Evolutionary conservation across 805 yeast genomes (phyloP).

Genomic region (Kluyveromyces siamensis): DNA sequence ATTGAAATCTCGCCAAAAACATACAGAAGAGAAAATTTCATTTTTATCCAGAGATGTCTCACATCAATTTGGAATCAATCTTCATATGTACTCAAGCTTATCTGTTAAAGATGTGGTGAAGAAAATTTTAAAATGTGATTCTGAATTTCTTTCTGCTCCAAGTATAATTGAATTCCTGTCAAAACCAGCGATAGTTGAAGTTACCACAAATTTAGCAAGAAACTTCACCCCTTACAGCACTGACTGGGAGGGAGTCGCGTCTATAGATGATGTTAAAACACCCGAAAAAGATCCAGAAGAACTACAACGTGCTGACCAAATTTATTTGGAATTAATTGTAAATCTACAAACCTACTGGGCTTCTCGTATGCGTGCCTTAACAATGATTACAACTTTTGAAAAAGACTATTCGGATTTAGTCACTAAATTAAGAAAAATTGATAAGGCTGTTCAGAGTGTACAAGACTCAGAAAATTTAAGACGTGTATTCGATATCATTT

Average conservation of each 20-base stretch:
- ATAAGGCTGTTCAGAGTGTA: constrained; percentile 61
- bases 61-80: constrained; percentile 90
- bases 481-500: constrained; percentile 70
- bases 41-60: constrained; percentile 77
- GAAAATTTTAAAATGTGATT: constrained; percentile 70
- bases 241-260: constrained; percentile 46
- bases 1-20: constrained; percentile 37
- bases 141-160: constrained; percentile 54
- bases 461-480: constrained; percentile 58
- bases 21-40: constrained; percentile 47
- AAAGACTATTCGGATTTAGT: constrained; percentile 71
- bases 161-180: constrained; percentile 80
- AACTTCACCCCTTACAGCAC: constrained; percentile 74
- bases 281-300: constrained; percentile 69
- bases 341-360: constrained; percentile 88
- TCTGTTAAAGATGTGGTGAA: constrained; percentile 57
- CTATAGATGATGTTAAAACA: constrained; percentile 30
- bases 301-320: constrained; percentile 77
- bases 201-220: constrained; percentile 60
- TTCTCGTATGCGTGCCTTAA: constrained; percentile 77
- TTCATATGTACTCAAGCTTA: constrained; percentile 62
- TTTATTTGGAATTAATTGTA: constrained; percentile 73
- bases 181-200: constrained; percentile 65
- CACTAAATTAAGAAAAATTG: constrained; percentile 57
- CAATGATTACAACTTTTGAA: constrained; percentile 59